Evolutionary conservation across 495 filamentous ascomycete genomes (phyloP).

Genomic region (Penicillium pulvis): DNA sequence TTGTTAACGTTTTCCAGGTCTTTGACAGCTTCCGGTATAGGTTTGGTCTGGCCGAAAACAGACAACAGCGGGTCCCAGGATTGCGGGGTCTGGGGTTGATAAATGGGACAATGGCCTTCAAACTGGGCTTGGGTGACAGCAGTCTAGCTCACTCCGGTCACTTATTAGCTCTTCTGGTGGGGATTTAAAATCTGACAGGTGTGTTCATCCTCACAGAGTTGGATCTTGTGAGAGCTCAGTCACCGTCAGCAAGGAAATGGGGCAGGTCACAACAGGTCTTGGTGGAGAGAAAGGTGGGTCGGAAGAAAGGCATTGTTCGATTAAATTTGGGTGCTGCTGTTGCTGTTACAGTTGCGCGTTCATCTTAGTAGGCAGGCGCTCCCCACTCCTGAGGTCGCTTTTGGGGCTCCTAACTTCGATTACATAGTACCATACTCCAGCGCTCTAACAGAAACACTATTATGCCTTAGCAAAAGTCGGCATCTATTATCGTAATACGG

Average conservation of each 20-base stretch:
- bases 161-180: background rate
- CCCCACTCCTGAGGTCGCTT: background rate
- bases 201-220: constrained; percentile 7
- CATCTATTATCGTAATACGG: background rate
- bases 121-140: constrained; percentile 5
- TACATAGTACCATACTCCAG: background rate
- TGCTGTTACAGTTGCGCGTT: background rate
- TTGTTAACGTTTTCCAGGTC: background rate
- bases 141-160: constrained; percentile 13
- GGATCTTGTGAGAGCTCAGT: background rate
- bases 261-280: constrained; percentile 3
- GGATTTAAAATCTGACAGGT: background rate
- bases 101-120: constrained; percentile 23
- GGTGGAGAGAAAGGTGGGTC: background rate
- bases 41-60: constrained; percentile 24
- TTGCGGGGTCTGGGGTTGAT: constrained; percentile 21
- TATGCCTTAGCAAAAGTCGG: background rate
- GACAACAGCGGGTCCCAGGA: constrained; percentile 13
- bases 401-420: background rate
- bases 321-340: background rate
- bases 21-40: constrained; percentile 12
- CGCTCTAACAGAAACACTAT: background rate
- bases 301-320: background rate
- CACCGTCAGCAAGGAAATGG: constrained; percentile 3
- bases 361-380: background rate